phyloP scores from a whole-genome alignment of 1,284 basidiomycete species.

The Binderoboletus segoi region DNA sequence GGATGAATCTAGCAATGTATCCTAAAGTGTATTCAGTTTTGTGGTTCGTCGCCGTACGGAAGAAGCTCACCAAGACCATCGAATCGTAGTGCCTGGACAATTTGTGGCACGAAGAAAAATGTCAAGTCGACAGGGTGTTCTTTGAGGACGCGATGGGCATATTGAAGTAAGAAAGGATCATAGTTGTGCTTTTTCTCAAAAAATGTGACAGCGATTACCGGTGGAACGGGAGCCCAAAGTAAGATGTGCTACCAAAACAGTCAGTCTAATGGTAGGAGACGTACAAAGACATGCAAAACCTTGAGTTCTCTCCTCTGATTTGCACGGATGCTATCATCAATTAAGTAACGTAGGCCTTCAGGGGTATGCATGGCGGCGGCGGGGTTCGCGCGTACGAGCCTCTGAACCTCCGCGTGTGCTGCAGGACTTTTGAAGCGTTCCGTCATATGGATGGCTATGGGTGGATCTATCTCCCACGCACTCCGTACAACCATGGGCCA shows the following conservation, averaged over 20 bases:
- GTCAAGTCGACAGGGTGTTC: constrained; percentile 94
- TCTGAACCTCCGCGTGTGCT: constrained; percentile 71
- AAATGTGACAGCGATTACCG: constrained; percentile 83
- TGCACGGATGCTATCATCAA: constrained; percentile 71
- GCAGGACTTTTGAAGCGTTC: constrained; percentile 79
- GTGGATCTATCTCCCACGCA: constrained; percentile 85
- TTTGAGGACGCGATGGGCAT: constrained; percentile 94
- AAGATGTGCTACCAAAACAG: constrained; percentile 66
- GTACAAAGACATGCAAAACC: constrained; percentile 42
- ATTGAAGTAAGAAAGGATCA: constrained; percentile 90
- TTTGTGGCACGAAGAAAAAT: constrained; percentile 99
- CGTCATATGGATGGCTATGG: constrained; percentile 81
- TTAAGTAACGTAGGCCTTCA: constrained; percentile 79
- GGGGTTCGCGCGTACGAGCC: constrained; percentile 76
- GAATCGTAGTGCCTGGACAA: constrained; percentile 92
- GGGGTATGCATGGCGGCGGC: constrained; percentile 73
- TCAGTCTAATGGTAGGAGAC: constrained; percentile 15
- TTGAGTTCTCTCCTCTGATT: constrained; percentile 69
- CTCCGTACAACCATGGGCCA: constrained; percentile 74
- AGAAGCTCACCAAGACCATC: constrained; percentile 75
- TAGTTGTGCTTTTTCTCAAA: constrained; percentile 85
- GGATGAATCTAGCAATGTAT: constrained; percentile 95
- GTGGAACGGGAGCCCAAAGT: constrained; percentile 89
- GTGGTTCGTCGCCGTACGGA: not conserved
- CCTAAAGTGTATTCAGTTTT: constrained; percentile 47